Evolutionary conservation across 75 land plant species (phyloP).

Genomic region (Selaginella moellendorffii): DNA sequence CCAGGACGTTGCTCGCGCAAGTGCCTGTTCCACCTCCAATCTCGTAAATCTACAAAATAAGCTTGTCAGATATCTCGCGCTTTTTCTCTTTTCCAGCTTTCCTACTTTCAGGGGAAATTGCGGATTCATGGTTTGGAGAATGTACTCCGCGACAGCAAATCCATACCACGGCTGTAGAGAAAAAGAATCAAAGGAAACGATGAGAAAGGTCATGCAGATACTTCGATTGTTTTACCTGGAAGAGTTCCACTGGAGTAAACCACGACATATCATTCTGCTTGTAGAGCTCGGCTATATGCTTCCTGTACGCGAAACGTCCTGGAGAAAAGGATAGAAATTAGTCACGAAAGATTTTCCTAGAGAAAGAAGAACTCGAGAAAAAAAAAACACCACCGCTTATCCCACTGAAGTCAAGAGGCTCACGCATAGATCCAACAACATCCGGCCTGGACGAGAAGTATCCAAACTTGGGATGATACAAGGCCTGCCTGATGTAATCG

Average conservation of each 20-base stretch:
- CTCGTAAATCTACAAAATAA: slow-evolving; percentile 66
- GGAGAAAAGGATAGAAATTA: slow-evolving; percentile 4
- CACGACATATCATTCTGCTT: slow-evolving; percentile 65
- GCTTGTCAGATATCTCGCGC: neutral
- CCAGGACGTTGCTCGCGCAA: slow-evolving; percentile 85
- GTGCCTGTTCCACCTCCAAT: slow-evolving; percentile 99
- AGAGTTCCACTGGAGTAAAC: slow-evolving; percentile 97
- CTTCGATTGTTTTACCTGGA: slow-evolving; percentile 39
- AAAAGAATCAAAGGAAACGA: slow-evolving; percentile 3
- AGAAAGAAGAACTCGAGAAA: neutral
- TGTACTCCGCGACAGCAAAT: slow-evolving; percentile 74
- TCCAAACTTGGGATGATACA: slow-evolving; percentile 65
- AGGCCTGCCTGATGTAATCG: slow-evolving; percentile 64
- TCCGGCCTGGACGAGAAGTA: slow-evolving; percentile 70
- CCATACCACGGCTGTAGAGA: slow-evolving; percentile 92
- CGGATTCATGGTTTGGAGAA: slow-evolving; percentile 61
- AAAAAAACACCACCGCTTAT: slow-evolving; percentile 39
- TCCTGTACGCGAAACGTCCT: slow-evolving; percentile 64
- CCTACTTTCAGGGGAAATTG: slow-evolving; percentile 73
- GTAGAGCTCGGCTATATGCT: slow-evolving; percentile 44
- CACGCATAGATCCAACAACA: slow-evolving; percentile 61
- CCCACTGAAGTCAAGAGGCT: slow-evolving; percentile 46
- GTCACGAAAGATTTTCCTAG: neutral
- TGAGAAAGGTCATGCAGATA: neutral
- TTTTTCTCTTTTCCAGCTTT: neutral